Base-by-base conservation (phyloP, 2,329 filamentous ascomycete genomes). In the Boeremia exigua region DNA sequence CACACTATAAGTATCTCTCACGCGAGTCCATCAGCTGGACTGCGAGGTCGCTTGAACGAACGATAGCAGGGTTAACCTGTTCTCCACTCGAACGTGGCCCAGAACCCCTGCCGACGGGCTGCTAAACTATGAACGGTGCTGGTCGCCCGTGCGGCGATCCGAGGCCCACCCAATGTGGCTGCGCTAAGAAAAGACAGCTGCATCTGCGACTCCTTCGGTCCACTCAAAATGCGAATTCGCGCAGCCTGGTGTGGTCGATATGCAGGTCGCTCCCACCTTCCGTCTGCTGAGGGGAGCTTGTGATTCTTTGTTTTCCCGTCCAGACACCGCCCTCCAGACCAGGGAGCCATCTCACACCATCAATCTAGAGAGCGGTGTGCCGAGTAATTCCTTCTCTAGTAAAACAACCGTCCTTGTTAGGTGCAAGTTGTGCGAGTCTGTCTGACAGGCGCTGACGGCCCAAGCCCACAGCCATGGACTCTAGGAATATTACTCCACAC, bases 221-320 rank as follows among this genome's bases (percentile, higher is more conserved):
- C 53, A 56, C 53, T 56, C 47, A 43, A 23, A 43, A 30, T 38
- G 30, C 32, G 42, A 56, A 51, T 56, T 47, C 47, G 53, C 53
- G 53, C 42, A 51, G 53, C 47, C 53, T 45, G 53, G 47, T 56
- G 42, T 38, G 53, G 53, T 51, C 53, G 42, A 56, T 56, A 56
- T 56, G 53, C 53, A 56, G 53, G 53, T 47, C 47, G 28, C 53
- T 37, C 53, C 42, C 47, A 42, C 53, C 47, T 39, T 28, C 53
- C 19, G 39, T 29, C 29, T 50, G 42, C 17, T 56, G 53, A 50
- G 53, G 53, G 53, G 47, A 46, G 46, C 53, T 46, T 46, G 53
- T 47, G 17, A 34, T 46, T 15, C 53, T 56, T 56, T 38, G 36
- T 33, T 56, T 28, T 33, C 25, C 42, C 37, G 23, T 33, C 36